These are phyloP conservation scores for Russula lepida DNA, from an alignment of 768 basidiomycete genomes.

Conservation along the genomic window DNA sequence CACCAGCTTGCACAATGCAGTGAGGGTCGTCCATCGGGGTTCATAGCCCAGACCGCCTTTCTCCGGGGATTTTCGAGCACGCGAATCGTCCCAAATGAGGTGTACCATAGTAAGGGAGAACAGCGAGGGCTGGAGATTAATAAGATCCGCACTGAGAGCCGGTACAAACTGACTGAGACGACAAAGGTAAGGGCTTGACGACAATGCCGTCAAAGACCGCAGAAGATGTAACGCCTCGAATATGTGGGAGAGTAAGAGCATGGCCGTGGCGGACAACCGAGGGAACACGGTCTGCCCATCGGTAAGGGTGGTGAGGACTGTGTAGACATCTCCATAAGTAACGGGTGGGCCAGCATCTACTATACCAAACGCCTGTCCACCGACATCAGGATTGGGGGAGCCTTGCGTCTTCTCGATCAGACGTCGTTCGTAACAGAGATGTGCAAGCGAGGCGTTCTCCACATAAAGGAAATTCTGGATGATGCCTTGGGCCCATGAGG, in stretches of 20 bases:
- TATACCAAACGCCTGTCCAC: conserved; percentile 61
- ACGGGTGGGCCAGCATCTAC: conserved; percentile 57
- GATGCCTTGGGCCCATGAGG: conserved; percentile 50
- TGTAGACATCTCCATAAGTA: conserved; percentile 57
- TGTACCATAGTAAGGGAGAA: conserved; percentile 31
- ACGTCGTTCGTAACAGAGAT: conserved; percentile 64
- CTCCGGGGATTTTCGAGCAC: conserved; percentile 29
- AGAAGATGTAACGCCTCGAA: conserved; percentile 46
- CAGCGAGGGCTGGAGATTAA: conserved; percentile 34
- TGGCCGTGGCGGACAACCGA: conserved; percentile 47
- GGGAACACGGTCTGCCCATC: conserved; percentile 52
- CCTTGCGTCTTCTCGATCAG: conserved; percentile 46
- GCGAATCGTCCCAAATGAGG: conserved; percentile 34
- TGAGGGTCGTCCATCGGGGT: conserved; percentile 26
- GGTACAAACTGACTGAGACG: conserved; percentile 28
- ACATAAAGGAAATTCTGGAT: conserved; percentile 64
- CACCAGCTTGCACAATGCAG: conserved; percentile 31
- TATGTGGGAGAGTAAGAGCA: conserved; percentile 54
- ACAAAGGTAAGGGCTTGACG: conserved; percentile 26
- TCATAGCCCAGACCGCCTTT: conserved; percentile 34
- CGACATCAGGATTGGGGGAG: conserved; percentile 49
- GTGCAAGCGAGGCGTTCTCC: conserved; percentile 67
- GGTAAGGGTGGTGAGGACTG: conserved; percentile 44
- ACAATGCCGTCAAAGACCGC: conserved; percentile 12
- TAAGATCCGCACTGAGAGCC: conserved; percentile 26